A percentile compares a stretch with the other conserved stretches of the same genome.
Conservation (phyloP, 73 alveolate species). For the Paramecium pentaurelia region DNA sequence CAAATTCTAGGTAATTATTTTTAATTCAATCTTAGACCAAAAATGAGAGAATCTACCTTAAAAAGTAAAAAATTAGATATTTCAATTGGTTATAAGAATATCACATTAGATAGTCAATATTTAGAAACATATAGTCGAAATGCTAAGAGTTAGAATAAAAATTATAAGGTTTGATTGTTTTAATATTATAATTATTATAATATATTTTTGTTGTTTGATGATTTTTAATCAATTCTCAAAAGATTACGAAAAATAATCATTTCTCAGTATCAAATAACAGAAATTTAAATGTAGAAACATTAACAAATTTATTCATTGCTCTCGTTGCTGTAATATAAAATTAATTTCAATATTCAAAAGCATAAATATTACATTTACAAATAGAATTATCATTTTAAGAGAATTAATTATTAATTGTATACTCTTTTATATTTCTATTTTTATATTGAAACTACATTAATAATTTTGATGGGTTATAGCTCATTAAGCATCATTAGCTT, state of each 20-base stretch:
- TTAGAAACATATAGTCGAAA: background rate
- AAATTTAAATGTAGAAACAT: background rate
- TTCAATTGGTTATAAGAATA: slow-evolving; percentile 2
- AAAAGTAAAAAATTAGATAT: slow-evolving; percentile 18
- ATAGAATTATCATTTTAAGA: background rate
- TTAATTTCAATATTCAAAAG: slow-evolving; percentile 32
- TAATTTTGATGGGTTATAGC: background rate
- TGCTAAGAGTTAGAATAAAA: slow-evolving; percentile 38
- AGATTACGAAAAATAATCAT: background rate
- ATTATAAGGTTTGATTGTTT: slow-evolving; percentile 15
- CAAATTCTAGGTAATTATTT: slow-evolving; percentile 26
- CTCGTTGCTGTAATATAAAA: background rate
- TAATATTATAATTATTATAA: background rate
- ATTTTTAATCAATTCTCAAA: background rate
- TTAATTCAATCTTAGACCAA: background rate
- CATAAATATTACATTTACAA: background rate
- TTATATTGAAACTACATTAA: slow-evolving; percentile 21
- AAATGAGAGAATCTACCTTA: slow-evolving; percentile 23
- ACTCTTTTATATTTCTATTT: background rate
- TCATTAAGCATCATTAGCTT: background rate
- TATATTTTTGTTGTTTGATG: background rate
- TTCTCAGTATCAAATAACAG: background rate
- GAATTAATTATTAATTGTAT: slow-evolving; percentile 23
- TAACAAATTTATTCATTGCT: background rate
- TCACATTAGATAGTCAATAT: background rate